Conservation (phyloP, 306 rosid genomes). For the Oxytropis ochrocephala region DNA sequence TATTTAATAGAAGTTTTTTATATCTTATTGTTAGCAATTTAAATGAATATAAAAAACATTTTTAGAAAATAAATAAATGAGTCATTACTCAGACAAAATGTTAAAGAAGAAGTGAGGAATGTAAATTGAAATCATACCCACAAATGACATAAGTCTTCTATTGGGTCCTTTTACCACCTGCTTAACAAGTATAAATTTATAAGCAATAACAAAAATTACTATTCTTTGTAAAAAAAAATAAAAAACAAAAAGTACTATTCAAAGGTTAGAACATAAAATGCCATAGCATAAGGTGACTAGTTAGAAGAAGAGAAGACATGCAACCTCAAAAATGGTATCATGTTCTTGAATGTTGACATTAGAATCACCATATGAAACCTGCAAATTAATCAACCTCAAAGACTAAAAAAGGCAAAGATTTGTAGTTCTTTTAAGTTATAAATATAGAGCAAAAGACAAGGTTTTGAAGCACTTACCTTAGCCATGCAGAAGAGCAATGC, state of each 20-base stretch:
- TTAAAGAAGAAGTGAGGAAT: background rate
- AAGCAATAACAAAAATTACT: background rate
- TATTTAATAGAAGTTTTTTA: too few relatives aligned
- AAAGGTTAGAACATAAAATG: background rate
- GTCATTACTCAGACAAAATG: background rate
- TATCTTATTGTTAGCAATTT: too few relatives aligned
- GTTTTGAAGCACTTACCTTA: constrained; percentile 14
- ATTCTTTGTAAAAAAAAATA: too few relatives aligned
- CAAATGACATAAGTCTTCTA: constrained; percentile 27
- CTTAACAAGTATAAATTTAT: background rate
- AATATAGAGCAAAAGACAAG: background rate
- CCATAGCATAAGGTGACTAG: background rate
- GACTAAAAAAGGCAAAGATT: background rate
- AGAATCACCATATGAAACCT: constrained; percentile 26
- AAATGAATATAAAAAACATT: too few relatives aligned
- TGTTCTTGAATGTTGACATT: constrained; percentile 22
- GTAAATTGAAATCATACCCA: constrained; percentile 24
- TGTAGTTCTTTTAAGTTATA: background rate
- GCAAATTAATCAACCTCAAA: constrained; percentile 8
- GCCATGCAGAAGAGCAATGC: constrained; percentile 23
- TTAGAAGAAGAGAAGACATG: background rate
- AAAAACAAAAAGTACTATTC: background rate
- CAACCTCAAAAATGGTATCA: constrained; percentile 23
- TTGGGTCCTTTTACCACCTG: constrained; percentile 38
- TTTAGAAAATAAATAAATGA: too few relatives aligned